Conservation (phyloP, 2,329 filamentous ascomycete genomes). For the Trichoderma asperellum region DNA sequence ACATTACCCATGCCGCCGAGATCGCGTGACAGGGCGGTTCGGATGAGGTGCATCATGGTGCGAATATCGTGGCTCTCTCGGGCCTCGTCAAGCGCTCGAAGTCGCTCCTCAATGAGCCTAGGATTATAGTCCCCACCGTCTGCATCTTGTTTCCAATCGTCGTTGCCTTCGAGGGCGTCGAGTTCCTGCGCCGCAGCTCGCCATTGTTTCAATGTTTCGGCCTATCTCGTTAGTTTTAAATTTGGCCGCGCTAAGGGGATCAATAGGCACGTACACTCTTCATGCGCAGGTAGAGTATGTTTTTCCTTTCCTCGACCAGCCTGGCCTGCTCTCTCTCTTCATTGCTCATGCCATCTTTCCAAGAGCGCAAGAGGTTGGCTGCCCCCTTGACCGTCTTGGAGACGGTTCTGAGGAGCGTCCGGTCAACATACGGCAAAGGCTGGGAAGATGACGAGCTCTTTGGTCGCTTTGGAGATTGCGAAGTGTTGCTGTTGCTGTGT, state of each 20-base stretch:
- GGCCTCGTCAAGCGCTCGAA: slow-evolving; percentile 75
- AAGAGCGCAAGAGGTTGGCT: slow-evolving; percentile 50
- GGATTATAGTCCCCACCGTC: slow-evolving; percentile 70
- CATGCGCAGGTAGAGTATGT: slow-evolving; percentile 66
- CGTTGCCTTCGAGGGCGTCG: slow-evolving; percentile 78
- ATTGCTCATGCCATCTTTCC: slow-evolving; percentile 57
- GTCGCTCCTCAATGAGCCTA: slow-evolving; percentile 67
- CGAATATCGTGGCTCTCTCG: slow-evolving; percentile 71
- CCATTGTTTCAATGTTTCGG: slow-evolving; percentile 73
- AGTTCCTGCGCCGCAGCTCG: slow-evolving; percentile 74
- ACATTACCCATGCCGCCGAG: slow-evolving; percentile 85
- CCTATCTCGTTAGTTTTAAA: slow-evolving; percentile 50
- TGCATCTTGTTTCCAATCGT: slow-evolving; percentile 75
- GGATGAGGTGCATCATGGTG: slow-evolving; percentile 78
- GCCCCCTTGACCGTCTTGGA: slow-evolving; percentile 46
- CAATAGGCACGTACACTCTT: slow-evolving; percentile 57
- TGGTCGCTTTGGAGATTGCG: slow-evolving; percentile 30
- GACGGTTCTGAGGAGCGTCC: slow-evolving; percentile 34
- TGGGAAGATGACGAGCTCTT: slow-evolving; percentile 31
- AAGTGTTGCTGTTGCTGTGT: slow-evolving; percentile 34
- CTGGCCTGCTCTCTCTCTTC: slow-evolving; percentile 54
- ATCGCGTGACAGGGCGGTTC: slow-evolving; percentile 78
- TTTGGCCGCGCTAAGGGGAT: background rate
- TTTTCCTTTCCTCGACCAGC: slow-evolving; percentile 60
- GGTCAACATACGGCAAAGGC: background rate